Base-by-base conservation (phyloP, 108 stramenopile genomes). In the Cyclotella choctawhatcheeana region DNA sequence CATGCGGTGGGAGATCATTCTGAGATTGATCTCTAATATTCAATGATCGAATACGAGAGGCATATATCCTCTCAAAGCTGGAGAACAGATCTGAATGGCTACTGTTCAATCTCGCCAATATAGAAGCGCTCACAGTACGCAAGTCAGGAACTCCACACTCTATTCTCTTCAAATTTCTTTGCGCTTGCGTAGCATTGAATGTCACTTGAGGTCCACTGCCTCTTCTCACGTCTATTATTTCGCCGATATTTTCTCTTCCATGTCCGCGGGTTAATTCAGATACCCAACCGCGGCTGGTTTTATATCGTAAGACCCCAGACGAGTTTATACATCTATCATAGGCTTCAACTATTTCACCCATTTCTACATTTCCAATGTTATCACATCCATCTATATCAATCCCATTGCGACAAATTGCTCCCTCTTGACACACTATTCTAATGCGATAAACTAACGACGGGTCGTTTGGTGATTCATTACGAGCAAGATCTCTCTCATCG, bases 211-310 rank as follows among this genome's bases (percentile, higher is more conserved):
- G 20, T 6, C 25, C 58, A 32, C 61, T 33, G 27, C 44, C 60
- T 62, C 44, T 37, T 55, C 44, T 74, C 3, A 97, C 84, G 22
- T 76, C 69, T 35, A 98, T 48, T 13, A 96, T 81, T 85, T 97
- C 97, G n/a, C 93, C 89, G 55, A 98, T 96, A 18, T 96, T 93
- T 64, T 96, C 95, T 25, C 93, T 86, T 0, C 90, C 94, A 71
- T 91, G 91, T 33, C 96, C 95, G 14, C 97, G 88, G 8, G 94
- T 91, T 58, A 88, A 82, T 81, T 98, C 97, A 13, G 96, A 96
- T 16, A 98, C 70, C 97, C 96, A 98, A 0, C 97, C 97, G 45
- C 87, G 71, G 6, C 47, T 59, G 2, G 95, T 97, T 16, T 86
- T 84, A 62, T 97, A 98, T 20, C 97, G 82, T 45, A 96, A 58